A percentile compares a stretch with the other conserved stretches of the same genome.
phyloP scores from a whole-genome alignment of 1,284 basidiomycete species.

The Ceratobasidium sp. region DNA sequence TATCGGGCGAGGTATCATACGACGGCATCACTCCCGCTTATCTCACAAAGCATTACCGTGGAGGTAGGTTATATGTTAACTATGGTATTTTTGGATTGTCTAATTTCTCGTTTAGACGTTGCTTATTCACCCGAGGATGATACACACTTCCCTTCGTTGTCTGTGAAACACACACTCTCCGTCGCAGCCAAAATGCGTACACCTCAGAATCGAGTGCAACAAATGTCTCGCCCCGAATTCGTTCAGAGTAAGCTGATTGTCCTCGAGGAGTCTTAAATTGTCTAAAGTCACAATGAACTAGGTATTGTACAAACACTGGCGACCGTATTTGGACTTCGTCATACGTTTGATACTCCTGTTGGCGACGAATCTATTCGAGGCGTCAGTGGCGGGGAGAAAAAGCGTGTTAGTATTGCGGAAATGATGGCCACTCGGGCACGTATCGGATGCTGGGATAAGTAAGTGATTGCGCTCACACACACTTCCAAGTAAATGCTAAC shows the following conservation, averaged over 20 bases:
- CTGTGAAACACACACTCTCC: constrained; percentile 74
- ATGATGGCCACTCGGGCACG: constrained; percentile 67
- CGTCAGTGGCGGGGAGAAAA: constrained; percentile 86
- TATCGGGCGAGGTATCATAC: constrained; percentile 77
- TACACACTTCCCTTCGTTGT: constrained; percentile 81
- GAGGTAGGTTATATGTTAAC: constrained; percentile 66
- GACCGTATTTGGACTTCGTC: constrained; percentile 81
- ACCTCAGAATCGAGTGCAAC: constrained; percentile 63
- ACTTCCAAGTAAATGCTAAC: constrained; percentile 57
- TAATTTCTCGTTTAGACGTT: constrained; percentile 22
- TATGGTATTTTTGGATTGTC: not conserved
- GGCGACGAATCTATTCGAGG: constrained; percentile 83
- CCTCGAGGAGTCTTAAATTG: not conserved
- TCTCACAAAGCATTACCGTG: constrained; percentile 70
- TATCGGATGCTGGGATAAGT: constrained; percentile 81
- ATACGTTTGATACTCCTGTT: constrained; percentile 82
- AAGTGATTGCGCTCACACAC: constrained; percentile 63
- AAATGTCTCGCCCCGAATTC: constrained; percentile 58
- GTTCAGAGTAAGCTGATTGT: constrained; percentile 59
- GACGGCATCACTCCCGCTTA: constrained; percentile 72
- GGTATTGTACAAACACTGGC: constrained; percentile 69
- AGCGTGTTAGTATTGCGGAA: constrained; percentile 84
- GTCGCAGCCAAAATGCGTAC: constrained; percentile 75
- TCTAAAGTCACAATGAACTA: constrained; percentile 53
- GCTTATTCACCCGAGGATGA: constrained; percentile 65